phyloP scores from a whole-genome alignment of 148 eudicot genomes.

The Silene conica region DNA sequence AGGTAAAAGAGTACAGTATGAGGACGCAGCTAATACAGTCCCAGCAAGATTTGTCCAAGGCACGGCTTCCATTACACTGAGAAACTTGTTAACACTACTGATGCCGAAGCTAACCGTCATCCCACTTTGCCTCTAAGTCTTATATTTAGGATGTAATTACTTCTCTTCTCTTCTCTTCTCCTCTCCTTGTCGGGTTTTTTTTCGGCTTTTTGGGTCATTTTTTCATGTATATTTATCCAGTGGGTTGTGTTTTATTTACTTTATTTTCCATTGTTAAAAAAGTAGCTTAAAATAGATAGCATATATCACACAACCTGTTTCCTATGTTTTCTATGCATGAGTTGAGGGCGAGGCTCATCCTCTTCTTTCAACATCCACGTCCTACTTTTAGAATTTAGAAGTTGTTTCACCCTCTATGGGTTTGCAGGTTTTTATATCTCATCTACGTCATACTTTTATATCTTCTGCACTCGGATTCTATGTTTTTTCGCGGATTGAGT shows the following conservation, averaged over 20 bases:
- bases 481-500: no score
- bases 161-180: no score
- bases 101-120: conserved; percentile 31
- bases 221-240: conserved; percentile 3
- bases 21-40: conserved; percentile 60
- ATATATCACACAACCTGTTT: no score
- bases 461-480: no score
- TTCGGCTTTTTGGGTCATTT: background rate
- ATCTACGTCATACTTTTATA: no score
- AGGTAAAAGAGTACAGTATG: conserved; percentile 66
- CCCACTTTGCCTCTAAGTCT: conserved; percentile 20
- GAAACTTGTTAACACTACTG: conserved; percentile 13
- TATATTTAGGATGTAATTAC: conserved; percentile 17
- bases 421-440: no score
- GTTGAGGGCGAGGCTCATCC: no score
- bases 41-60: conserved; percentile 37
- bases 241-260: background rate
- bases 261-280: conserved; percentile 11
- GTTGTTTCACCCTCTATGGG: no score
- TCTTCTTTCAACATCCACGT: no score
- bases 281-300: conserved; percentile 21
- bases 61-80: conserved; percentile 28
- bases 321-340: no score
- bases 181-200: no score
- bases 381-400: no score